Base-by-base conservation (phyloP, 2,329 filamentous ascomycete species). In the Whalleya microplaca region DNA sequence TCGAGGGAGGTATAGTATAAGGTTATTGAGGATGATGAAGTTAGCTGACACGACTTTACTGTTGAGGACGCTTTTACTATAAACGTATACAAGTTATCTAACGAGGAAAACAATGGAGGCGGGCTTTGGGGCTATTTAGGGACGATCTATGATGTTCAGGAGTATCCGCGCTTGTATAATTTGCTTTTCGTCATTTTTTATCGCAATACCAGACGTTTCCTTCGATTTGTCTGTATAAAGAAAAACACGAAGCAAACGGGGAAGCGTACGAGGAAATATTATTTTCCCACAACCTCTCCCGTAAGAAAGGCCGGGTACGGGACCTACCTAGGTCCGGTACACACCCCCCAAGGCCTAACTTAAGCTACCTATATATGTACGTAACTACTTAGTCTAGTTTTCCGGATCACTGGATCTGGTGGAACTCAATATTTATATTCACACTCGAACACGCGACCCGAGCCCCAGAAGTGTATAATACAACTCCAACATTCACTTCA, bases 81-180 rank as follows among this genome's bases (percentile, higher is more conserved):
- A 53, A 40, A 64, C 58, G 60, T 64, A 60, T 64, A 64, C 61
- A 58, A 58, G 58, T 58, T 62, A 55, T 44, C 51, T 62, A 62
- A 62, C 53, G 61, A 61, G 64, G 66, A 56, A 63, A 27, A 27
- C 23, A 63, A 53, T 47, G 51, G 54, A 48, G 53, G 57, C 45
- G 56, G 64, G 53, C 46, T 59, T 54, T 52, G 52, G 18, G 58
- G 55, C 59, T 65, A 62, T 67, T 55, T 56, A 59, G 61, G 63
- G 63, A 67, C 55, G 67, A 69, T 66, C 52, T 53, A 63, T 56
- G 61, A 63, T 62, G 58, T 66, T 68, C 54, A 59, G 67, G 64
- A 65, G 63, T 65, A 66, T 66, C 63, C 63, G 61, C 58, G 64
- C 54, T 63, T 69, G 62, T 67, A 66, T 68, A 66, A 58, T 66